A percentile compares a stretch with the other conserved stretches of the same genome.
Evolutionary conservation across 2,329 filamentous ascomycete genomes (phyloP).

Genomic region (Trichoderma gracile): DNA sequence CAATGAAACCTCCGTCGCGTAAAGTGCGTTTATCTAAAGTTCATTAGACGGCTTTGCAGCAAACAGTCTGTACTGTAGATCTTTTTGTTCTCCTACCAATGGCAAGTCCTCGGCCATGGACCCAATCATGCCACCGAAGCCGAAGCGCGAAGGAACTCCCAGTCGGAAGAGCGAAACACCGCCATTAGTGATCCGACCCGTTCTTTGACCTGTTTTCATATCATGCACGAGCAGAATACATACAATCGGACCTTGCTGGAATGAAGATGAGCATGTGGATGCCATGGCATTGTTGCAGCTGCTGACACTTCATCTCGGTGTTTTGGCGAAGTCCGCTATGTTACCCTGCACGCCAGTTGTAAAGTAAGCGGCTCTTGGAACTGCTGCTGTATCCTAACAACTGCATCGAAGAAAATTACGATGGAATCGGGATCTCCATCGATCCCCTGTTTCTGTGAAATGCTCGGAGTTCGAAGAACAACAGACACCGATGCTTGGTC

Average conservation of each 20-base stretch:
- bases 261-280: too few relatives aligned
- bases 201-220: too few relatives aligned
- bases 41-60: too few relatives aligned
- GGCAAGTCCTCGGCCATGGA: neutral
- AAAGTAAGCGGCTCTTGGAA: neutral
- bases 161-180: neutral
- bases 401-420: neutral
- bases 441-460: too few relatives aligned
- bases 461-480: neutral
- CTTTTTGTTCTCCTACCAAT: too few relatives aligned
- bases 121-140: neutral
- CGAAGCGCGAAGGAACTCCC: neutral
- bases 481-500: neutral
- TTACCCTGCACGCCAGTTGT: neutral
- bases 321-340: neutral
- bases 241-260: fast-evolving
- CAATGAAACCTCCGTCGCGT: neutral
- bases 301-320: neutral
- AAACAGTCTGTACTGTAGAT: neutral
- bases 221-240: neutral
- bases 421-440: neutral
- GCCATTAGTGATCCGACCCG: neutral
- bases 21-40: neutral
- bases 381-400: neutral
- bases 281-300: neutral